Base-by-base conservation (phyloP, 257 asterid species). In the Linaria vulgaris region DNA sequence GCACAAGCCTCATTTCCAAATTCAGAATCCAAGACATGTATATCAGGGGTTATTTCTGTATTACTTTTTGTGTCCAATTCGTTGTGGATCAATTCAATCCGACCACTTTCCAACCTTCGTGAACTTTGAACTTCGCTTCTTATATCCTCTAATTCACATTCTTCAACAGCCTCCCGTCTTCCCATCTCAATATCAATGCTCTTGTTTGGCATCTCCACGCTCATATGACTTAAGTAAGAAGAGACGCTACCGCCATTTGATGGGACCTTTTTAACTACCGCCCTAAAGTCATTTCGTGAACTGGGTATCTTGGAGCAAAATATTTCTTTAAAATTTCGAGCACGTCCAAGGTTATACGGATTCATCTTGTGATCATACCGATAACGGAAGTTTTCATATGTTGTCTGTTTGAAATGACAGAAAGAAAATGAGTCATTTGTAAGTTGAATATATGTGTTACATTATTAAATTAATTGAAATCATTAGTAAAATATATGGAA, bases 321-420 rank as follows among this genome's bases (percentile, higher is more conserved):
- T 39, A 82, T 72, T 34, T 82, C 82, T 73, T 48, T 48, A 22
- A 76, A 70, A 57, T 82, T 82, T 5, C 67, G 57, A 5, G 68
- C 31, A 55, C 49, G 43, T 43, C 84, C 87, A 7, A 68, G 74
- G 66, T 82, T 75, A 41, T 60, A 78, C 53, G 87, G 87, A 66
- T 78, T 82, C 84, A 71, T 73, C 75, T 76, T 76, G 56, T 68
- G 72, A n/a, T 78, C 84, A 48, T 82, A 82, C 9, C 74, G 78
- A 61, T 78, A 79, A 17, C 95, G 74, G 61, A 85, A 83, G 61
- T 80, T 83, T 66, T 88, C 96, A 13, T 83, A 85, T 5, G 91
- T 85, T 5, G 95, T 85, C 91, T 85, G 83, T 59, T 38, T n/a
- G 37, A 66, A 30, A 63, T 12, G 43, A 20, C 12, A 25, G 41